Evolutionary conservation across 345 rosid genomes (phyloP), one percentile per base, ranked within the genome.

Genomic region (Acer campestre): DNA sequence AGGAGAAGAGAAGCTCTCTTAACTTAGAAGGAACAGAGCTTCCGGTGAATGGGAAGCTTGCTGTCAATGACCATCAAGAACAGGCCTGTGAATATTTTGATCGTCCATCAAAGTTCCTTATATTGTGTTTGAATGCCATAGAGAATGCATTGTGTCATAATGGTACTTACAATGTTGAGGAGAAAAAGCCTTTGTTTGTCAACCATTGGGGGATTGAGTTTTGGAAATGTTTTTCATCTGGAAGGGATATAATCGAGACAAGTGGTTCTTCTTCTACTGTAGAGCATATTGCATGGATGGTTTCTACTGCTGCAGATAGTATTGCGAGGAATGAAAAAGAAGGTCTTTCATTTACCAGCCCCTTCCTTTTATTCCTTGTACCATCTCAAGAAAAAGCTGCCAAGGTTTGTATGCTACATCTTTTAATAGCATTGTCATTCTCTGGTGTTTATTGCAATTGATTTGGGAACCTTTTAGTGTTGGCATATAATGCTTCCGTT

Each of bases 271-370:
- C 91, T 81, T 86, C 89, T 27, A 77, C 85, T 7, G 29, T 72
- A 31, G 91, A 90, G 81, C 95, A 94, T 86, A 88, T 89, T 83
- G 93, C 99, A 10, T 94, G 98, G 98, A 76, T 92, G 18, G 93
- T 85, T 82, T 92, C 97, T 1, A 73, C 85, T 4, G 97, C 95
- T 29, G 88, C 97, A 7, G 98, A 94, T 80, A 70, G 86, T 79
- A 89, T 96, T 79, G 82, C 93, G 56, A 91, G 77, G 77, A 88
- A 85, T 82, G 97, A 96, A 85, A 86, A 86, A 67, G 89, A 91
- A 18, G 93, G 90, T 0, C 70, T 81, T 11, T 80, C 70, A 38
- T 73, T 88, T 64, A 20, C 80, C 61, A 79, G 82, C 48, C 99
- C 97, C 77, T 94, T 89, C 78, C 94, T 96, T 76, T 80, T 94